Percentiles rank a stretch among this genome's conserved stretches.
Conservation (phyloP, 257 asterid species). For the Galeopsis tetrahit region DNA sequence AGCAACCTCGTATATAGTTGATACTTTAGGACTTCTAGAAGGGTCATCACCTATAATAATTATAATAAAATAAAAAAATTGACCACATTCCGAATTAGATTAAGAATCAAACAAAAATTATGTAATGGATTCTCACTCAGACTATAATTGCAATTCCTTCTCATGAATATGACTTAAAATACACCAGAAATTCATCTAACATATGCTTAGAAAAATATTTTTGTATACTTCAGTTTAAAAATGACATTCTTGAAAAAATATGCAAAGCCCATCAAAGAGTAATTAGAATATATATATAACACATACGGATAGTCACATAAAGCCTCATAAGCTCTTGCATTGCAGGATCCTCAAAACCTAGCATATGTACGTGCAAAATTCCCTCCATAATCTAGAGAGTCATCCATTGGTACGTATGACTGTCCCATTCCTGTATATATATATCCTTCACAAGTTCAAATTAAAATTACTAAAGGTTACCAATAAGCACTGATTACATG, state of each 20-base stretch:
- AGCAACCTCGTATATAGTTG: slow-evolving; percentile 80
- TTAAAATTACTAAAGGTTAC: slow-evolving; percentile 15
- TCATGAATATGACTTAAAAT: not conserved
- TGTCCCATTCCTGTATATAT: slow-evolving; percentile 77
- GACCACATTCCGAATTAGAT: slow-evolving; percentile 9
- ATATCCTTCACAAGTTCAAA: slow-evolving; percentile 53
- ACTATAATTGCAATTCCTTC: slow-evolving; percentile 8
- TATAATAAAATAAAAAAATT: not conserved
- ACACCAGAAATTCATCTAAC: slow-evolving; percentile 2
- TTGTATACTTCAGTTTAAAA: not conserved
- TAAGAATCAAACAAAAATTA: slow-evolving; percentile 11
- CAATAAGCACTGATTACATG: not conserved
- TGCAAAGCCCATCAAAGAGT: not conserved
- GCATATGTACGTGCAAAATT: slow-evolving; percentile 82
- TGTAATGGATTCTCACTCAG: slow-evolving; percentile 7
- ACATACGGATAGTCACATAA: slow-evolving; percentile 86
- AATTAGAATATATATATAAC: not conserved
- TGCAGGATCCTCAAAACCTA: slow-evolving; percentile 82
- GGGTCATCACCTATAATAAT: slow-evolving; percentile 55
- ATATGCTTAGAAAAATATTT: slow-evolving; percentile 4
- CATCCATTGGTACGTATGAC: slow-evolving; percentile 62
- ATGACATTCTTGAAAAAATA: not conserved
- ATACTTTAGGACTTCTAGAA: slow-evolving; percentile 62
- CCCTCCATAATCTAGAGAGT: slow-evolving; percentile 90
- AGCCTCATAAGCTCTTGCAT: slow-evolving; percentile 98